phyloP scores from a whole-genome alignment of 192 early-diverging fungal species.

The Entomortierella lignicola region DNA sequence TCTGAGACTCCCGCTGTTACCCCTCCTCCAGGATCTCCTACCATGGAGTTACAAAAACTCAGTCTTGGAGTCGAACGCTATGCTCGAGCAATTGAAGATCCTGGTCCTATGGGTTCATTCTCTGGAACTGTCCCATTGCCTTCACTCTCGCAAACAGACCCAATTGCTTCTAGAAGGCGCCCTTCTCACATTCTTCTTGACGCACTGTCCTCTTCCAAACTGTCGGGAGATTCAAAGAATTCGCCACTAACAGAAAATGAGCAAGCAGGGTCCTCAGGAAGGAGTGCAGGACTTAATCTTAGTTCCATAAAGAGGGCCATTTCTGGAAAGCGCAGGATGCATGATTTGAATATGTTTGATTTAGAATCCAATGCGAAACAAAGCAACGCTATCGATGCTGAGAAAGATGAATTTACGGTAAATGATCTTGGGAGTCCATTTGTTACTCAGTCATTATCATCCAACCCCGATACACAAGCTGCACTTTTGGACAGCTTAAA shows the following conservation, averaged over 20 bases:
- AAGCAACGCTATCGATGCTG: neutral
- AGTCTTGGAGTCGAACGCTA: slow-evolving; percentile 45
- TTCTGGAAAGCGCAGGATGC: slow-evolving; percentile 15
- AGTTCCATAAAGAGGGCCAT: slow-evolving; percentile 41
- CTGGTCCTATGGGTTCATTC: slow-evolving; percentile 34
- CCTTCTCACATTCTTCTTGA: slow-evolving; percentile 26
- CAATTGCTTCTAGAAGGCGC: slow-evolving; percentile 10
- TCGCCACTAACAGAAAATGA: neutral
- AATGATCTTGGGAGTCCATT: slow-evolving; percentile 34
- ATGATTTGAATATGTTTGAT: slow-evolving; percentile 25
- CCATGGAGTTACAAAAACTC: slow-evolving; percentile 19
- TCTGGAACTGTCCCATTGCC: slow-evolving; percentile 36
- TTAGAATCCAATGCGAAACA: slow-evolving; percentile 18
- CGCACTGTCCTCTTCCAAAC: neutral
- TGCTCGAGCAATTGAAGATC: slow-evolving; percentile 40
- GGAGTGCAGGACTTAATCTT: slow-evolving; percentile 29
- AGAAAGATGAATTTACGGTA: neutral
- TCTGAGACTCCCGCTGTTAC: slow-evolving; percentile 16
- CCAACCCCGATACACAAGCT: slow-evolving; percentile 19
- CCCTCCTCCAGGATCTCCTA: slow-evolving; percentile 36
- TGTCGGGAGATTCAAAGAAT: neutral
- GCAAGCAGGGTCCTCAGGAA: slow-evolving; percentile 4
- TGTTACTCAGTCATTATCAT: neutral
- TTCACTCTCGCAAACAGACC: slow-evolving; percentile 23
- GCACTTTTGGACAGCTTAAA: slow-evolving; percentile 23